Evolutionary conservation across 2,329 filamentous ascomycete species (phyloP).

Genomic region (Incumbomyces lentus): DNA sequence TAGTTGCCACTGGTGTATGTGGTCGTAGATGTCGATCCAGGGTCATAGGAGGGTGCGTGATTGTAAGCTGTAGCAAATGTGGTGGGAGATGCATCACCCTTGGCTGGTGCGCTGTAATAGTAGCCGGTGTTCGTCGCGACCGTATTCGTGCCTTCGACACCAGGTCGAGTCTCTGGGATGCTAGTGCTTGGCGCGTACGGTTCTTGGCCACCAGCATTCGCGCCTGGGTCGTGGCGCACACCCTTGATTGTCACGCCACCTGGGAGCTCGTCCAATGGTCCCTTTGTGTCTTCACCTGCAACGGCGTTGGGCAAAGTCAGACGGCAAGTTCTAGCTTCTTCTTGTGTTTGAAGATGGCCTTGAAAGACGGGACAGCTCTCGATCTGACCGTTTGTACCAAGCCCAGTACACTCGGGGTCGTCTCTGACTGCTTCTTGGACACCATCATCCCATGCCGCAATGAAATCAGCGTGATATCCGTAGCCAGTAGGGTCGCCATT

Average conservation of each 20-base stretch:
- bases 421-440: constrained; percentile 60
- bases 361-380: constrained; percentile 5
- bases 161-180: neutral
- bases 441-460: constrained; percentile 59
- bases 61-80: neutral
- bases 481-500: constrained; percentile 42
- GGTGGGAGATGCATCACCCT: too few species aligned
- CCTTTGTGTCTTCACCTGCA: neutral
- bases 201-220: neutral
- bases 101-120: neutral
- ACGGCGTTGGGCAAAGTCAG: neutral
- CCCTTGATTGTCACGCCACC: constrained; percentile 2
- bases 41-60: neutral
- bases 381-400: neutral
- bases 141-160: neutral
- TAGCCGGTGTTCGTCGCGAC: neutral
- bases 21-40: neutral
- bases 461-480: constrained; percentile 53
- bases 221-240: constrained; percentile 3
- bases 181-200: constrained; percentile 1
- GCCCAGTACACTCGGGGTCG: constrained; percentile 49
- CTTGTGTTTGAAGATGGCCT: constrained; percentile 4
- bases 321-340: constrained; percentile 1
- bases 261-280: constrained; percentile 1
- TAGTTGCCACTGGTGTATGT: constrained; percentile 7